These are phyloP conservation scores for Geranium incanum DNA, from an alignment of 441 rosid species.

Conservation along the genomic window DNA sequence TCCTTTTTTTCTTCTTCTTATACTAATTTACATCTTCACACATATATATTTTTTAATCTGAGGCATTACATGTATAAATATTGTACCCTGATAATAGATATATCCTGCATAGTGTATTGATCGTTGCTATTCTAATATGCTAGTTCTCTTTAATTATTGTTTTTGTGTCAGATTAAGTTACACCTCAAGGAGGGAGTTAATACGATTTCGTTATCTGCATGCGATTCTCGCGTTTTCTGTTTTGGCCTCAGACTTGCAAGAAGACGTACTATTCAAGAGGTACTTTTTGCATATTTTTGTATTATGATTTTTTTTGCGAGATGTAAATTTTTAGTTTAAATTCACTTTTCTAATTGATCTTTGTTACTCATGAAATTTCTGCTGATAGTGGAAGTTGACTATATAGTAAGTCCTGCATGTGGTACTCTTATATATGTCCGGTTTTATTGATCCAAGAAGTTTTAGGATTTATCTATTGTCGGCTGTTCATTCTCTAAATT, in stretches of 20 bases:
- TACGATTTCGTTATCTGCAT: conserved; percentile 18
- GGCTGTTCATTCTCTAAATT: background rate
- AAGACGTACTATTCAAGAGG: conserved; percentile 17
- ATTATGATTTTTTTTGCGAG: background rate
- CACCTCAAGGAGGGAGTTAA: conserved; percentile 17
- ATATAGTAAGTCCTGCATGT: background rate
- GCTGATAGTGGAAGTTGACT: background rate
- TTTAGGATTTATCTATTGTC: background rate
- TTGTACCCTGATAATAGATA: conserved; percentile 6
- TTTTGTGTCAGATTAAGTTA: conserved; percentile 12
- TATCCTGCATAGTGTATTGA: background rate
- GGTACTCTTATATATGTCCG: background rate
- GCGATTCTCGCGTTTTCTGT: conserved; percentile 20
- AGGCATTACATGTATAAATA: conserved; percentile 1
- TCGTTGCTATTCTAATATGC: background rate
- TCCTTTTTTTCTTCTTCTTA: background rate
- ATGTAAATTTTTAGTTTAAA: background rate
- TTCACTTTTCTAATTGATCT: background rate
- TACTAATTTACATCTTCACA: conserved; percentile 10
- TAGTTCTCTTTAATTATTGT: background rate
- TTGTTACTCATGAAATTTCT: background rate
- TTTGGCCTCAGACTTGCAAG: conserved; percentile 22
- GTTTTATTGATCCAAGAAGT: background rate
- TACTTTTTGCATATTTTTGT: background rate
- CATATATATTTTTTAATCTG: background rate